phyloP scores from a whole-genome alignment of 495 filamentous ascomycete species.

The Trichoderma reesei region DNA sequence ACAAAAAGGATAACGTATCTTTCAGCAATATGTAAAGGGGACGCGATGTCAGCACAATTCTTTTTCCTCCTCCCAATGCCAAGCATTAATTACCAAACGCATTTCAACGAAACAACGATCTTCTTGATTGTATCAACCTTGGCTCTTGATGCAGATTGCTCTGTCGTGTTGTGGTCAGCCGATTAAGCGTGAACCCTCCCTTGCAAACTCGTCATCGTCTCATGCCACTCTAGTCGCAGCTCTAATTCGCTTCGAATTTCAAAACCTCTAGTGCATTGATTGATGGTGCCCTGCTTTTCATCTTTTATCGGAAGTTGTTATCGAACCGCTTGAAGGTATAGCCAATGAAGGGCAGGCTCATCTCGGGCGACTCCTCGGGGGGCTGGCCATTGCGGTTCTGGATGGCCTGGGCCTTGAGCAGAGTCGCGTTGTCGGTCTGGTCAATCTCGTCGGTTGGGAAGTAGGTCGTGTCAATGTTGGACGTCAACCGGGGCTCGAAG shows the following conservation, averaged over 20 bases:
- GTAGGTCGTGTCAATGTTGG: conserved; percentile 92
- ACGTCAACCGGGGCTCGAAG: conserved; percentile 85
- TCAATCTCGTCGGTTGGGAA: conserved; percentile 98
- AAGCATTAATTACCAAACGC: background rate
- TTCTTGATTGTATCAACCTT: background rate
- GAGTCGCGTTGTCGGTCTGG: conserved; percentile 75
- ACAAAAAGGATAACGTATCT: background rate
- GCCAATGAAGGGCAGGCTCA: conserved; percentile 93
- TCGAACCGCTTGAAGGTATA: conserved; percentile 99
- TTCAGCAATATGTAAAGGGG: background rate
- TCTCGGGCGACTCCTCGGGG: conserved; percentile 56
- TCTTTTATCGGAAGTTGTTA: conserved; percentile 47
- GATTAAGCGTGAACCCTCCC: background rate
- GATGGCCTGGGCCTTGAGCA: conserved; percentile 46
- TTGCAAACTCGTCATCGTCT: background rate
- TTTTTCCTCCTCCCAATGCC: background rate
- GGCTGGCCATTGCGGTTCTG: conserved; percentile 16
- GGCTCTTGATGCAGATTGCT: background rate
- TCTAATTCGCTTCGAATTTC: background rate
- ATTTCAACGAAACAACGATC: background rate
- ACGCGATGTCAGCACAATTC: background rate
- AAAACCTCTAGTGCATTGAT: background rate
- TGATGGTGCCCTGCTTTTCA: background rate
- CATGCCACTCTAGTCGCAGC: background rate
- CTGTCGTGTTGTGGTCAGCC: background rate